Conservation (phyloP, 768 basidiomycete species). For the Suillus ampliporus region DNA sequence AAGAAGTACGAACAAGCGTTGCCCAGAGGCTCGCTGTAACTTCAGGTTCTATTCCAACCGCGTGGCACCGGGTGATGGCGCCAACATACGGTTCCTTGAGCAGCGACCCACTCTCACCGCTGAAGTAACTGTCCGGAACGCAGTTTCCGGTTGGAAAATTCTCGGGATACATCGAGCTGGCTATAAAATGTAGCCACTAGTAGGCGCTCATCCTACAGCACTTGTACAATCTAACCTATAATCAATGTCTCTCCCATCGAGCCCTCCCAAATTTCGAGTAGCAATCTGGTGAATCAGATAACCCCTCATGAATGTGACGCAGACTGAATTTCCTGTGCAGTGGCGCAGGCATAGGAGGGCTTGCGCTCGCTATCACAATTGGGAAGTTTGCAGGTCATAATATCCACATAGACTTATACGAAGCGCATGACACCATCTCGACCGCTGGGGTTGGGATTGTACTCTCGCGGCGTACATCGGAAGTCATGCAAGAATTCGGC, state of each 20-base stretch:
- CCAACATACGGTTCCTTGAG: too few relatives aligned
- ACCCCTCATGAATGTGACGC: neutral
- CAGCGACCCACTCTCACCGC: too few relatives aligned
- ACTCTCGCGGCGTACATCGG: constrained; percentile 54
- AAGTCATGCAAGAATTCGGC: constrained; percentile 46
- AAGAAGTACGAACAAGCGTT: too few relatives aligned
- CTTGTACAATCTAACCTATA: too few relatives aligned
- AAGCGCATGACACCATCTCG: constrained; percentile 44
- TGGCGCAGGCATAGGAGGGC: constrained; percentile 41
- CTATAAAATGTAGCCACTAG: too few relatives aligned
- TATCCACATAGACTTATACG: constrained; percentile 47
- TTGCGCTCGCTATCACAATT: constrained; percentile 44
- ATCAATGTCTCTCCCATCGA: constrained; percentile 23
- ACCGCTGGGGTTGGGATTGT: constrained; percentile 47
- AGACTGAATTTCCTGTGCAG: neutral
- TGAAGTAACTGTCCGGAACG: too few relatives aligned
- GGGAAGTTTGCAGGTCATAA: constrained; percentile 29
- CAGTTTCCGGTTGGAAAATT: too few relatives aligned
- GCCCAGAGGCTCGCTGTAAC: too few relatives aligned
- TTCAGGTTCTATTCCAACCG: too few relatives aligned
- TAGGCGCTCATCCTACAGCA: too few relatives aligned
- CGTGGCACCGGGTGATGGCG: too few relatives aligned
- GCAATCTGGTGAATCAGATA: constrained; percentile 9
- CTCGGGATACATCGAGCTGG: too few relatives aligned
- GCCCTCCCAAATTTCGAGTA: constrained; percentile 12